Evolutionary conservation across 2,329 filamentous ascomycete species (phyloP).

Genomic region (Apiospora marii): DNA sequence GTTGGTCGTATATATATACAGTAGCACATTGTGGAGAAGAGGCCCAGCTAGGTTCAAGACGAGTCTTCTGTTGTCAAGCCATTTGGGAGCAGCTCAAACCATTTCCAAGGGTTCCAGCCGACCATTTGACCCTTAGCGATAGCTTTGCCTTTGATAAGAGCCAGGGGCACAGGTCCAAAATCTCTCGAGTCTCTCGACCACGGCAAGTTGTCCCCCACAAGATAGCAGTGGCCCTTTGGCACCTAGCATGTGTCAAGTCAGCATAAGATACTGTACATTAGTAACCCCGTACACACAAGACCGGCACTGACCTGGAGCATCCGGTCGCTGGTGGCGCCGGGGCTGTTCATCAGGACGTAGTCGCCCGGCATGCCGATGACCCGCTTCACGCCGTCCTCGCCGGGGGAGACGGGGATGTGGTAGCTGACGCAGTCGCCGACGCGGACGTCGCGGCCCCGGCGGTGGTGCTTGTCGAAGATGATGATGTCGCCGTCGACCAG

Average conservation of each 20-base stretch:
- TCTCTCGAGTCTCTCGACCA: constrained; percentile 86
- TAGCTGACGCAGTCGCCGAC: constrained; percentile 90
- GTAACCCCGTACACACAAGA: constrained; percentile 28
- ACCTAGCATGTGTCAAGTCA: constrained; percentile 63
- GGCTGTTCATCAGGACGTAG: constrained; percentile 73
- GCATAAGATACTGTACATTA: not conserved
- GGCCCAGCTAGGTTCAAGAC: not conserved
- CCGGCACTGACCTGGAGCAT: constrained; percentile 70
- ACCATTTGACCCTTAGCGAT: constrained; percentile 58
- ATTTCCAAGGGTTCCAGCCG: constrained; percentile 55
- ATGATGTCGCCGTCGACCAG: constrained; percentile 71
- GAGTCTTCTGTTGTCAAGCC: constrained; percentile 44
- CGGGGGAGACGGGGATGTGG: constrained; percentile 73
- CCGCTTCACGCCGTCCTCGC: constrained; percentile 75
- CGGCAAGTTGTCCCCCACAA: constrained; percentile 86
- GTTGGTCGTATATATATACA: not conserved
- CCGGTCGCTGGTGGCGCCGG: constrained; percentile 54
- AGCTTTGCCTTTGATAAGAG: constrained; percentile 83
- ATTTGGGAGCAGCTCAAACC: constrained; percentile 59
- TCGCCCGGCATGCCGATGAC: constrained; percentile 80
- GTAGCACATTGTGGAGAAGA: not conserved
- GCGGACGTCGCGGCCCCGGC: constrained; percentile 67
- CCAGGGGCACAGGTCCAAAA: constrained; percentile 87
- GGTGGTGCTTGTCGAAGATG: constrained; percentile 71
- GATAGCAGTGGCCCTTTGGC: constrained; percentile 90